Evolutionary conservation across 176 grass and related monocot genomes (phyloP).

Genomic region (Aechmea fasciata): DNA sequence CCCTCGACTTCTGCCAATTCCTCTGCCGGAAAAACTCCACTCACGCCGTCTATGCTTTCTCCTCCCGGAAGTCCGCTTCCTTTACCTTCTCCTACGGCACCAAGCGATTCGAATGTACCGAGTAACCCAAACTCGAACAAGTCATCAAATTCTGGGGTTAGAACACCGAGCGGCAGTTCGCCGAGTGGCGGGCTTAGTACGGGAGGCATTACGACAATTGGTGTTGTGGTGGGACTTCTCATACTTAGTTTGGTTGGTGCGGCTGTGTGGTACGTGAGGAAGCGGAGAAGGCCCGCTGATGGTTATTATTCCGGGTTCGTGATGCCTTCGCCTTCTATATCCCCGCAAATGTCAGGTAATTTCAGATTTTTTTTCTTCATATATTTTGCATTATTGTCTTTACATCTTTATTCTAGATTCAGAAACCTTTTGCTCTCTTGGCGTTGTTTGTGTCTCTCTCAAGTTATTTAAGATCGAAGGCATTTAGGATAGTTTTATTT

Average conservation of each 20-base stretch:
- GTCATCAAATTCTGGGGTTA: neutral
- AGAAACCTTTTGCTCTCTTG: constrained; percentile 3
- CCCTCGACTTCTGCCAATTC: neutral
- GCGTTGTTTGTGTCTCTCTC: too few species aligned
- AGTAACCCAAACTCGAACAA: constrained; percentile 12
- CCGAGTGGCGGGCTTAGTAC: neutral
- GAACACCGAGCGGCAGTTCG: neutral
- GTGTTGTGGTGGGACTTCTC: constrained; percentile 21
- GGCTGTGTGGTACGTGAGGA: constrained; percentile 40
- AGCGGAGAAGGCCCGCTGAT: constrained; percentile 26
- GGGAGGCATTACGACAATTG: constrained; percentile 24
- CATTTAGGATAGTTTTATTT: too few species aligned
- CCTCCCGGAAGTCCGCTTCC: constrained; percentile 10
- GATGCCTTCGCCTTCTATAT: constrained; percentile 36
- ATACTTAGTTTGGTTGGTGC: constrained; percentile 38
- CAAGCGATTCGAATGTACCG: constrained; percentile 6
- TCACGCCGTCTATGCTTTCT: constrained; percentile 1
- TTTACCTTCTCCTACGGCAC: constrained; percentile 35
- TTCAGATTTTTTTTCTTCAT: neutral
- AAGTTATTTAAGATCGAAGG: too few species aligned
- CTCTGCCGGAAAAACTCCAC: neutral
- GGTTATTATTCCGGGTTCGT: constrained; percentile 56
- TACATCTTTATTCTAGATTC: neutral
- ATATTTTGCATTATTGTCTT: constrained; percentile 1
- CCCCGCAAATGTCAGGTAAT: constrained; percentile 43